These are phyloP conservation scores for Globisporangium takayamanum DNA, from an alignment of 352 stramenopile genomes.

Conservation along the genomic window DNA sequence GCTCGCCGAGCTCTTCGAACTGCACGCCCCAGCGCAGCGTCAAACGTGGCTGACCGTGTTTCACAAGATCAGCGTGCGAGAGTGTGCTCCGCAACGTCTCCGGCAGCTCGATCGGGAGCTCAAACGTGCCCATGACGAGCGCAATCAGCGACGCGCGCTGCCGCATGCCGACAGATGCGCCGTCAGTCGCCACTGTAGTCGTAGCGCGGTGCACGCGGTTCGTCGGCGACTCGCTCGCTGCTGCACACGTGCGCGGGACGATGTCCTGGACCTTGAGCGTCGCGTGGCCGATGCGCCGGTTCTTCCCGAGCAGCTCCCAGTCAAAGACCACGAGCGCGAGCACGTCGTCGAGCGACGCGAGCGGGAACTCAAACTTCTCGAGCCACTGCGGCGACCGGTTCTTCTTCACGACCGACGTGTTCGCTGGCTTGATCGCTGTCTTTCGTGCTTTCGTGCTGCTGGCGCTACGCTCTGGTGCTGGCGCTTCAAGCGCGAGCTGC, in stretches of 20 bases:
- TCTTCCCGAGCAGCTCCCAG: conserved; percentile 42
- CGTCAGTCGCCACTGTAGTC: background rate
- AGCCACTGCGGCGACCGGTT: conserved; percentile 54
- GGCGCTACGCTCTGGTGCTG: conserved; percentile 6
- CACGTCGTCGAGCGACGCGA: conserved; percentile 40
- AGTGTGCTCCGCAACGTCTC: conserved; percentile 35
- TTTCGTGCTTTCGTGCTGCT: conserved; percentile 4
- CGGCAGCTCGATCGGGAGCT: conserved; percentile 57
- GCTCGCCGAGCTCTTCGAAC: conserved; percentile 32
- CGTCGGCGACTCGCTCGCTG: conserved; percentile 3
- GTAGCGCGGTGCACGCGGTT: conserved; percentile 1
- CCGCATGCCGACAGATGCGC: background rate
- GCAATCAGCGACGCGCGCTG: conserved; percentile 1
- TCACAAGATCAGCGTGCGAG: conserved; percentile 26
- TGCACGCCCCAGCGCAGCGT: conserved; percentile 46
- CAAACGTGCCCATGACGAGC: conserved; percentile 50
- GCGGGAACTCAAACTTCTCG: conserved; percentile 48
- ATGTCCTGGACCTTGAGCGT: conserved; percentile 39
- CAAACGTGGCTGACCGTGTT: conserved; percentile 46
- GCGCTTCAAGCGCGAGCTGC: conserved; percentile 28
- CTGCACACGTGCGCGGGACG: conserved; percentile 27
- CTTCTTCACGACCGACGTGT: conserved; percentile 59
- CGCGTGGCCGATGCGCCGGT: conserved; percentile 39
- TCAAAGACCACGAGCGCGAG: conserved; percentile 51
- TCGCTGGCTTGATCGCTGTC: conserved; percentile 12